Conservation (phyloP, 2,329 filamentous ascomycete species). For the Taxawa tesnikishii region DNA sequence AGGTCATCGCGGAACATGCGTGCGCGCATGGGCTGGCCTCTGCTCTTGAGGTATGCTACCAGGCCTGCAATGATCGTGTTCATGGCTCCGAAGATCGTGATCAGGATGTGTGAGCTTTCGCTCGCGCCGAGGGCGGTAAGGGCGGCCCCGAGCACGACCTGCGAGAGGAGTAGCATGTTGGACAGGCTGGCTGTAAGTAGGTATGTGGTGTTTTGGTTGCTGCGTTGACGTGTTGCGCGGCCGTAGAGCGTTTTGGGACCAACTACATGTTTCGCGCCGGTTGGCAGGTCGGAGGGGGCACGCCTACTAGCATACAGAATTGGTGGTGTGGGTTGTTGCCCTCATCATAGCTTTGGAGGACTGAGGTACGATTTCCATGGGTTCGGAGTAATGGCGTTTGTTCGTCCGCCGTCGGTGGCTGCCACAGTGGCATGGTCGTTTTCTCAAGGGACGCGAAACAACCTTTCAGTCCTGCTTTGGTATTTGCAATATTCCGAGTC, state of each 20-base stretch:
- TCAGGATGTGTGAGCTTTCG: constrained; percentile 21
- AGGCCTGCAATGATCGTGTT: constrained; percentile 30
- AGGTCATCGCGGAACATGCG: constrained; percentile 29
- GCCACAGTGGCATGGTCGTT: too few species aligned
- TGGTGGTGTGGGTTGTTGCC: constrained; percentile 17
- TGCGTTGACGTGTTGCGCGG: constrained; percentile 20
- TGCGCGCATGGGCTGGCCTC: constrained; percentile 27
- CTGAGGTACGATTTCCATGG: too few species aligned
- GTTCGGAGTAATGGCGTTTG: background rate
- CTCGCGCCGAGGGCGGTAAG: constrained; percentile 26
- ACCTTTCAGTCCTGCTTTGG: too few species aligned
- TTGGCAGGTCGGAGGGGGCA: constrained; percentile 19
- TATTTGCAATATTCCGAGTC: too few species aligned
- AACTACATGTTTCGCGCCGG: constrained; percentile 8
- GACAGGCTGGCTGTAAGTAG: constrained; percentile 23
- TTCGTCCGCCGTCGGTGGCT: too few species aligned
- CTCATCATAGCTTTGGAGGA: background rate
- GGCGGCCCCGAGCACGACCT: constrained; percentile 27
- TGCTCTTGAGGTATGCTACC: constrained; percentile 26
- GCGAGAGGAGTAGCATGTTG: constrained; percentile 24
- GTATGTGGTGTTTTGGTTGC: constrained; percentile 21
- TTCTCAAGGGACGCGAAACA: too few species aligned
- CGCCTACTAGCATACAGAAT: constrained; percentile 25
- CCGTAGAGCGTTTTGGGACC: constrained; percentile 19
- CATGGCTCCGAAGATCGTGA: constrained; percentile 26